Conservation (phyloP, 805 yeast species). For the Yarrowia deformans region DNA sequence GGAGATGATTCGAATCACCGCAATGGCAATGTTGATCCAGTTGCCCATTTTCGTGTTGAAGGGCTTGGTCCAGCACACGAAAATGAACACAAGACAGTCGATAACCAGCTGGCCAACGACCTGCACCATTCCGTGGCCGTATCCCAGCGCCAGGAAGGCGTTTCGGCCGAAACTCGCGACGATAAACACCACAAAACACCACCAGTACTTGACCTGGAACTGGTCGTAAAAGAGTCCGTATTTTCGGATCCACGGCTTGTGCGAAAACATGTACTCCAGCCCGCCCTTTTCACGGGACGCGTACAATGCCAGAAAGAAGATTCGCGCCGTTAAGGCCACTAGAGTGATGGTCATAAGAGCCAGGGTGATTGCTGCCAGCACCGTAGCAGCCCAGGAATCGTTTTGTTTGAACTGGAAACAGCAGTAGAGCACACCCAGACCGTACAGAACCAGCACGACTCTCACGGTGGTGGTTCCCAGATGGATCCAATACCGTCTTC, state of each 20-base stretch:
- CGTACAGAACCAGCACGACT: conserved; percentile 48
- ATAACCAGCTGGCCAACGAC: conserved; percentile 49
- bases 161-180: conserved; percentile 47
- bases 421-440: conserved; percentile 49
- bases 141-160: conserved; percentile 50
- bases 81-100: conserved; percentile 45
- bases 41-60: conserved; percentile 49
- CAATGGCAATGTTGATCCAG: conserved; percentile 47
- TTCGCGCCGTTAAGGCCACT: conserved; percentile 45
- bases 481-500: conserved; percentile 45
- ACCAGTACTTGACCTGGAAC: conserved; percentile 49
- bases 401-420: conserved; percentile 48
- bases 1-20: conserved; percentile 47
- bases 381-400: conserved; percentile 49
- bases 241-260: conserved; percentile 48
- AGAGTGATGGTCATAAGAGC: conserved; percentile 46
- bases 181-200: conserved; percentile 48
- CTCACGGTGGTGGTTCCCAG: conserved; percentile 46
- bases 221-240: conserved; percentile 51
- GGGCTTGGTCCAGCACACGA: conserved; percentile 45
- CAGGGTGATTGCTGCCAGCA: conserved; percentile 48
- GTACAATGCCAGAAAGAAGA: conserved; percentile 45
- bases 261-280: conserved; percentile 44
- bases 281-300: conserved; percentile 45
- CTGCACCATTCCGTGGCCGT: conserved; percentile 50